Evolutionary conservation across 768 basidiomycete species (phyloP).

Genomic region (Serendipita sp.): DNA sequence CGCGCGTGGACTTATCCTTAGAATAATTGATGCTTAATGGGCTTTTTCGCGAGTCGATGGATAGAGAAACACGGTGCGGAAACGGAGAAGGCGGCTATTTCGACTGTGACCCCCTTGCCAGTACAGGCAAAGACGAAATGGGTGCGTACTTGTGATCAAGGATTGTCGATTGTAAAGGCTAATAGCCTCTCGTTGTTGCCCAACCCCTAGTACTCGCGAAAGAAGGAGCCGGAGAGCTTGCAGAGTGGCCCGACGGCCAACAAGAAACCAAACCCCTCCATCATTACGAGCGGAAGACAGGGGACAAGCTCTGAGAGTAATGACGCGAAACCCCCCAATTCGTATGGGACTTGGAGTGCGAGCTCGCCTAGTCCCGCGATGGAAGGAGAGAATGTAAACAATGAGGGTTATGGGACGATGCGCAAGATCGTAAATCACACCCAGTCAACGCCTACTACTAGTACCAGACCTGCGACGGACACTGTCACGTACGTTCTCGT

Average conservation of each 20-base stretch:
- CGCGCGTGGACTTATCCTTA: too few relatives aligned
- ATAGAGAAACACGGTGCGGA: slow-evolving; percentile 6
- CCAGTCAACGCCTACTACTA: not conserved
- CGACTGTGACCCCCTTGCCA: not conserved
- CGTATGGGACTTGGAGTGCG: not conserved
- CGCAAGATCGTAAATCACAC: not conserved
- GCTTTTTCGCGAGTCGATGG: slow-evolving; percentile 2
- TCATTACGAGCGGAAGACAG: too few relatives aligned
- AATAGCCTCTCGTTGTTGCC: not conserved
- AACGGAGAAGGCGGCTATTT: slow-evolving; percentile 1
- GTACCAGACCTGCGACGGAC: not conserved
- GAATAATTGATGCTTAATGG: not conserved
- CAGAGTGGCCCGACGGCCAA: not conserved
- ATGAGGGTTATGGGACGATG: not conserved
- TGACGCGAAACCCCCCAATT: not conserved
- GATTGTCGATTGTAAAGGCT: not conserved
- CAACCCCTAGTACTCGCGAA: not conserved
- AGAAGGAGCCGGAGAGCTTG: not conserved
- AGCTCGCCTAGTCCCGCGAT: not conserved
- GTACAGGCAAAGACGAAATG: not conserved
- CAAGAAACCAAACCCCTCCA: too few relatives aligned
- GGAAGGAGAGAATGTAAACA: not conserved
- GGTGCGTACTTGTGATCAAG: not conserved
- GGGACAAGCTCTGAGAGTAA: too few relatives aligned
- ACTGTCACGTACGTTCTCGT: not conserved